Conservation (phyloP, 805 yeast species). For the Ogataea nonfermentans region DNA sequence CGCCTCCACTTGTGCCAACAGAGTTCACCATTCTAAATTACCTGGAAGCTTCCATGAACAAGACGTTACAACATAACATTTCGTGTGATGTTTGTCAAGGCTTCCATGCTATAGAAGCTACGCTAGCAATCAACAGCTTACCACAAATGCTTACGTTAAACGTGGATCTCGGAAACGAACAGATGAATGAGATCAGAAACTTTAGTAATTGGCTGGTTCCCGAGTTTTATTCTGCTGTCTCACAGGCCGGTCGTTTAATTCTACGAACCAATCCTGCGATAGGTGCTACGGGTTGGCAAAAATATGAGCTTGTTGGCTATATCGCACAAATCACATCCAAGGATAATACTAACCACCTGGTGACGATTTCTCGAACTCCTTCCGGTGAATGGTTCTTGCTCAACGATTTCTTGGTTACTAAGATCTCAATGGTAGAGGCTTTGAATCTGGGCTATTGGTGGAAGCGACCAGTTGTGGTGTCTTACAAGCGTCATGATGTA, state of each 20-base stretch:
- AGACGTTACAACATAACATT: constrained; percentile 46
- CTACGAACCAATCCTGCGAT: constrained; percentile 27
- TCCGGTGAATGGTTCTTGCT: constrained; percentile 69
- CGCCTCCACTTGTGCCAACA: constrained; percentile 34
- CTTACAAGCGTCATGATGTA: constrained; percentile 56
- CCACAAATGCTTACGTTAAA: constrained; percentile 69
- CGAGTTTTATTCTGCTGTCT: constrained; percentile 46
- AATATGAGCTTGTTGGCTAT: constrained; percentile 65
- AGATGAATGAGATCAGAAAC: constrained; percentile 49
- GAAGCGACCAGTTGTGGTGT: constrained; percentile 76
- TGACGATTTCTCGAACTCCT: constrained; percentile 52
- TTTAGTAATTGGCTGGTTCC: constrained; percentile 59
- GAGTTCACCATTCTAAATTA: constrained; percentile 49
- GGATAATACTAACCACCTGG: constrained; percentile 55
- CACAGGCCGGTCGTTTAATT: constrained; percentile 28
- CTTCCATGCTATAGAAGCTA: constrained; percentile 54
- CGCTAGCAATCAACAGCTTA: constrained; percentile 47
- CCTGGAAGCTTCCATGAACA: constrained; percentile 60
- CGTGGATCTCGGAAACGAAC: constrained; percentile 52
- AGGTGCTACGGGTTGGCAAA: constrained; percentile 26
- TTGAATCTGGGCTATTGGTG: constrained; percentile 68
- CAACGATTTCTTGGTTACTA: constrained; percentile 86
- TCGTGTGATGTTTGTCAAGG: constrained; percentile 52
- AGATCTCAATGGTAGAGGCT: constrained; percentile 73
- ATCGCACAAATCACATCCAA: constrained; percentile 65